Evolutionary conservation across 1,139 yeast species (phyloP).

Genomic region (Blastobotrys raffinosifermentans): DNA sequence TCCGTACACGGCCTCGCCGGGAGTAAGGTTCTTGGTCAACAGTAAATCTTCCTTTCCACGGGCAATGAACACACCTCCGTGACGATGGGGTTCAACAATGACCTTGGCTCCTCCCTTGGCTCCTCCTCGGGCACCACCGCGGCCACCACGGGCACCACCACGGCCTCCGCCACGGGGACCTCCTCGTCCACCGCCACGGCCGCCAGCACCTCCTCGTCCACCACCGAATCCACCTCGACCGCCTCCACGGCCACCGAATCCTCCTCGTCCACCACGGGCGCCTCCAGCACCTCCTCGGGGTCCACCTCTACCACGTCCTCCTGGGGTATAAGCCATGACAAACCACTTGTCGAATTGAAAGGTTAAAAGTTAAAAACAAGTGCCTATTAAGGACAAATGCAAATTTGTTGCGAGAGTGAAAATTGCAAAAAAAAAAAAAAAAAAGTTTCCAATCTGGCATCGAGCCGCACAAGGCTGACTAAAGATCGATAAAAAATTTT

Average conservation of each 20-base stretch:
- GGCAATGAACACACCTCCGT: constrained; percentile 92
- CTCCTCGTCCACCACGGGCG: constrained; percentile 30
- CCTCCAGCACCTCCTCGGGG: constrained; percentile 29
- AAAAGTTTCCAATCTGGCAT: too few species aligned
- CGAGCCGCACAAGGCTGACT: too few species aligned
- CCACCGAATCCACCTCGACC: constrained; percentile 27
- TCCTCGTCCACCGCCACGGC: constrained; percentile 36
- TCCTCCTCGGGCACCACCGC: constrained; percentile 63
- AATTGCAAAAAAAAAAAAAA: too few species aligned
- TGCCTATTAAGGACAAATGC: too few species aligned
- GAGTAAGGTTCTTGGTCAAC: constrained; percentile 94
- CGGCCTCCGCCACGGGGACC: constrained; percentile 32
- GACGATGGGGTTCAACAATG: constrained; percentile 97
- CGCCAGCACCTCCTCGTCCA: constrained; percentile 28
- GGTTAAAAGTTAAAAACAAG: too few species aligned
- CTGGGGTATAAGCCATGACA: constrained; percentile 49
- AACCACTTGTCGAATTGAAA: too few species aligned
- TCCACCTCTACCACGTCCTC: constrained; percentile 31
- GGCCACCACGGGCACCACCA: constrained; percentile 42
- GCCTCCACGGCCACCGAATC: constrained; percentile 32
- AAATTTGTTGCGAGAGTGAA: too few species aligned
- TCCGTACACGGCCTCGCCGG: constrained; percentile 93
- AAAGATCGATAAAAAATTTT: too few species aligned
- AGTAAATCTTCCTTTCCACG: constrained; percentile 98
- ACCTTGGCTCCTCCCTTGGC: constrained; percentile 90